A percentile compares a stretch with the other conserved stretches of the same genome.
Conservation (phyloP, 2,329 filamentous ascomycete species). For the Sporothrix schenckii region DNA sequence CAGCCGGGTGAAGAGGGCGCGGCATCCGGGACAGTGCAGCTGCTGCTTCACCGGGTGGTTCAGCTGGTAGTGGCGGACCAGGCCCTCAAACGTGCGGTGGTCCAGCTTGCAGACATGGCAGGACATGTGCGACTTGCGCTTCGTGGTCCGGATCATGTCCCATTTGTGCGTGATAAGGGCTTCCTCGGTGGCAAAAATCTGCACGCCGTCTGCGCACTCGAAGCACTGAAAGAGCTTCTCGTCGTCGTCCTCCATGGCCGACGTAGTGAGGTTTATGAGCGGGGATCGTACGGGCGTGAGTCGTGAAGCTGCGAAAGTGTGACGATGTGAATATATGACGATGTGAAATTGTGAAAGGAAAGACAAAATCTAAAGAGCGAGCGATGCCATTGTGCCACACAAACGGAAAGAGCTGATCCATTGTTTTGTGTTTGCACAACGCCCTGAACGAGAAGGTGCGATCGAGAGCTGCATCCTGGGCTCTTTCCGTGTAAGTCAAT, state of each 20-base stretch:
- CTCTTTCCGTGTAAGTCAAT: slow-evolving; percentile 26
- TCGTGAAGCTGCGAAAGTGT: neutral
- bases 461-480: neutral
- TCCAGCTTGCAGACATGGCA: slow-evolving; percentile 47
- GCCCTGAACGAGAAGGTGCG: slow-evolving; percentile 15
- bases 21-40: slow-evolving; percentile 54
- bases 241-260: slow-evolving; percentile 23
- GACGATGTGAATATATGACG: neutral
- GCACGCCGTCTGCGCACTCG: slow-evolving; percentile 34
- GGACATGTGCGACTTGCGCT: slow-evolving; percentile 41
- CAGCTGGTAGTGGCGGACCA: slow-evolving; percentile 45
- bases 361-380: neutral
- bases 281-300: too few relatives aligned
- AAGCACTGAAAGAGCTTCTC: slow-evolving; percentile 33
- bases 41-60: slow-evolving; percentile 47
- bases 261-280: neutral
- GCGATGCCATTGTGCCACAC: neutral
- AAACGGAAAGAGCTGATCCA: neutral
- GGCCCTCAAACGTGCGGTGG: slow-evolving; percentile 43
- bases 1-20: slow-evolving; percentile 44
- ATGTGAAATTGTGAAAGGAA: neutral
- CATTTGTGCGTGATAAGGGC: slow-evolving; percentile 40
- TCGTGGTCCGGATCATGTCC: slow-evolving; percentile 38
- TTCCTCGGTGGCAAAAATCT: slow-evolving; percentile 34
- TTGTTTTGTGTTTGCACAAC: neutral